phyloP scores from a whole-genome alignment of 2,329 filamentous ascomycete species.

The Monilinia polystroma region DNA sequence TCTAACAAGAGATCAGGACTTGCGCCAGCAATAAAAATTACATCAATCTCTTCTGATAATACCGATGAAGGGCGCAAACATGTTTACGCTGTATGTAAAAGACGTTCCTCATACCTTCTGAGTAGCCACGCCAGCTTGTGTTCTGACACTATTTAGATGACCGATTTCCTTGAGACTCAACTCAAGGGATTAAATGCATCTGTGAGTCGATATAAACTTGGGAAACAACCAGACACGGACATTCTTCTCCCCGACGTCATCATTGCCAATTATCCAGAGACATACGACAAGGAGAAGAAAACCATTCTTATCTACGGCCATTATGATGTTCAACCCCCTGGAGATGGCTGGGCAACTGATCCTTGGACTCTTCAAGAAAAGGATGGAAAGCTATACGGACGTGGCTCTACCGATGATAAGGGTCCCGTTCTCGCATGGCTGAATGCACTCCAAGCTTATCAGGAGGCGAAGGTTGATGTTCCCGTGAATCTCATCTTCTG shows the following conservation, averaged over 20 bases:
- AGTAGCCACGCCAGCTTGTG: not conserved
- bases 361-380: constrained; percentile 13
- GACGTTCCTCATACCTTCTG: not conserved
- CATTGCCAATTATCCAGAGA: constrained; percentile 1
- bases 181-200: not conserved
- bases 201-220: not conserved
- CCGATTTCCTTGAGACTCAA: not conserved
- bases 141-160: constrained; percentile 5
- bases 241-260: constrained; percentile 5
- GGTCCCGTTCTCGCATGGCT: constrained; percentile 19
- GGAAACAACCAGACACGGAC: not conserved
- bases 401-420: constrained; percentile 18
- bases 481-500: constrained; percentile 18
- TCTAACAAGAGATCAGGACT: constrained; percentile 3
- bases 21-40: constrained; percentile 4
- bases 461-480: not conserved
- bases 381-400: constrained; percentile 14
- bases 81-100: not conserved
- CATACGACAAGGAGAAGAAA: not conserved
- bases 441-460: constrained; percentile 15
- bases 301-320: constrained; percentile 21
- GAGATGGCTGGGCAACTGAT: constrained; percentile 8
- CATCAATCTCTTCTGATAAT: constrained; percentile 1
- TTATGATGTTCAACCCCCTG: constrained; percentile 19
- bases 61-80: not conserved